A percentile compares a stretch with the other conserved stretches of the same genome.
Conservation (phyloP, 805 yeast species). For the Schizosaccharomyces cryophilus region DNA sequence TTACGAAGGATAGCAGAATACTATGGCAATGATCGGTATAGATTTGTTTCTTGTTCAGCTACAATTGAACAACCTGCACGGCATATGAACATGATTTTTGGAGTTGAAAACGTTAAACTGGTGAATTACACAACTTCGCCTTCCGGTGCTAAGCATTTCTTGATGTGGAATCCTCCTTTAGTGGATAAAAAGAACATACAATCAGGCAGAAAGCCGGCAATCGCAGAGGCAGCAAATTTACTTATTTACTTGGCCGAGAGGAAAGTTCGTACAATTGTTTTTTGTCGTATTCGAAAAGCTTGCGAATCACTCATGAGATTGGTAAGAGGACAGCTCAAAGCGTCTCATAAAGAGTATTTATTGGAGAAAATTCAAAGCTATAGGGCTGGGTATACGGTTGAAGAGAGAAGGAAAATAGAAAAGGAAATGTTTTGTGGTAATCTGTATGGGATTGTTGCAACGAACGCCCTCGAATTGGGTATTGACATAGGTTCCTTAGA, state of each 20-base stretch:
- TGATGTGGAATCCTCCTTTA: conserved; percentile 70
- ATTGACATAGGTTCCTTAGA: conserved; percentile 85
- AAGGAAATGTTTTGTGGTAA: conserved; percentile 73
- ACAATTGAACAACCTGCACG: conserved; percentile 51
- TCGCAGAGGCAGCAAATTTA: conserved; percentile 52
- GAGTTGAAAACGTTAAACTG: conserved; percentile 33
- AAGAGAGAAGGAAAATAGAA: conserved; percentile 72
- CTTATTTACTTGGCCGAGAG: conserved; percentile 38
- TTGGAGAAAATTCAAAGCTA: conserved; percentile 63
- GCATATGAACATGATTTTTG: conserved; percentile 56
- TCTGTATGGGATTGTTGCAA: conserved; percentile 67
- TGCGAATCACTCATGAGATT: conserved; percentile 79
- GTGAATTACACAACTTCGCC: conserved; percentile 74
- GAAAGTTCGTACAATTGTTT: conserved; percentile 61
- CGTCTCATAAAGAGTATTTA: conserved; percentile 16
- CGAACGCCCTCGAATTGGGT: conserved; percentile 88
- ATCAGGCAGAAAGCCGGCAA: conserved; percentile 41
- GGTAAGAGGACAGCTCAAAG: conserved; percentile 31
- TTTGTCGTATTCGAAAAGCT: conserved; percentile 63
- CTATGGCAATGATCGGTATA: conserved; percentile 28
- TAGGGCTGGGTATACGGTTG: conserved; percentile 79
- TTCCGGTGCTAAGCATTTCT: conserved; percentile 43
- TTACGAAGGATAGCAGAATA: conserved; percentile 36
- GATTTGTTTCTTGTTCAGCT: conserved; percentile 80
- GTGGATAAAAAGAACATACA: conserved; percentile 32